Evolutionary conservation across 2,329 filamentous ascomycete species (phyloP), one percentile per base, ranked within the genome.

Genomic region (Fusarium compactum): DNA sequence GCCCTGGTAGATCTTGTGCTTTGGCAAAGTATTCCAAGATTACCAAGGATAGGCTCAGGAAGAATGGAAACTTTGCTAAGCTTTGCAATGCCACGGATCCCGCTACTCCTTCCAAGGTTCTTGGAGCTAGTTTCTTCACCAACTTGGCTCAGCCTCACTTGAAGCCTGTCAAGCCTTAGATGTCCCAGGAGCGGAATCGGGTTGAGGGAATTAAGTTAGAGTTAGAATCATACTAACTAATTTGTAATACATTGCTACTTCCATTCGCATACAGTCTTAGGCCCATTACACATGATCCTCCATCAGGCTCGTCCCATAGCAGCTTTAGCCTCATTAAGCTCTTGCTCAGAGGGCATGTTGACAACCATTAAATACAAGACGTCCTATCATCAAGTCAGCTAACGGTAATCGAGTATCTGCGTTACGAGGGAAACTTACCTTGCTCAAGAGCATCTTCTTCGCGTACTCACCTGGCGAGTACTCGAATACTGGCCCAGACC

Each of bases 1-100:
- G 86, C 0, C 88, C 86, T 6, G 89, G 87, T 8, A 81, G 78
- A 9, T 86, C 84, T 20, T 89, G 87, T 70, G 78, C 81, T 5
- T 65, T 88, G 30, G 76, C 77, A 8, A 78, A 85, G 48, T 87
- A 88, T 65, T 78, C 75, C 7, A 69, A 78, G 32, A 82, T 83
- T 53, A 44, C 74, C 8, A 58, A 60, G 43, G 54, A 75, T 2
- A 59, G 72, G 6, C 65, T 71, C 7, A 76, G 80, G 52, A 76
- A 78, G 11, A 83, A 85, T 25, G 86, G 88, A 20, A 81, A 84
- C 72, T 89, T 85, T 77, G 79, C 81, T 5, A 75, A 80, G 40
- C 80, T 84, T 52, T 86, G 85, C 77, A 83, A 85, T 60, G 83
- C 84, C 2, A 85, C 82, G 0, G 70, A 75, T 24, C 67, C 77